These are phyloP conservation scores for Anthostomella pinea DNA, from an alignment of 2,329 filamentous ascomycete species.

Conservation along the genomic window DNA sequence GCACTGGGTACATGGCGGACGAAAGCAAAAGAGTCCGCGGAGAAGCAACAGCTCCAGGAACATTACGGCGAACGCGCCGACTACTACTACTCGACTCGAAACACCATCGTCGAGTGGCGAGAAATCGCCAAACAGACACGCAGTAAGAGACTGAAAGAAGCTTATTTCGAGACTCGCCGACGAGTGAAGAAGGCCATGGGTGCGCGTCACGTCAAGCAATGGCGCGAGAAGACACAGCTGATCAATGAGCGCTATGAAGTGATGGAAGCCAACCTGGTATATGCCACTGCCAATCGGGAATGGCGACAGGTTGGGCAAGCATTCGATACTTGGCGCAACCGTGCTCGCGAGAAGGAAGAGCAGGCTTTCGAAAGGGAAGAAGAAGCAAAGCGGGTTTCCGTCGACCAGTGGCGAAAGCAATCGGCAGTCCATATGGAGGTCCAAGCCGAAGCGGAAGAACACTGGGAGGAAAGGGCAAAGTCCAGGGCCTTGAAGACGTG, in stretches of 20 bases:
- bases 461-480: conserved; percentile 22
- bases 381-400: conserved; percentile 21
- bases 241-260: conserved; percentile 23
- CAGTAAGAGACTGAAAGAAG: conserved; percentile 30
- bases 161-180: conserved; percentile 32
- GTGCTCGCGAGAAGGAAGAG: conserved; percentile 21
- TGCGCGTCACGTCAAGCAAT: conserved; percentile 26
- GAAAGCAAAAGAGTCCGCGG: conserved; percentile 15
- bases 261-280: conserved; percentile 25
- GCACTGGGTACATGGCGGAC: conserved; percentile 27
- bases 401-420: conserved; percentile 26
- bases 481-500: conserved; percentile 28
- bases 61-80: conserved; percentile 26
- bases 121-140: conserved; percentile 26
- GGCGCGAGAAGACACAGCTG: conserved; percentile 27
- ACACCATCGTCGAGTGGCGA: conserved; percentile 25
- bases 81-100: conserved; percentile 29
- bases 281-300: conserved; percentile 23
- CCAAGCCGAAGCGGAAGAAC: conserved; percentile 20
- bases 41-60: conserved; percentile 22
- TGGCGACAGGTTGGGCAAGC: conserved; percentile 19
- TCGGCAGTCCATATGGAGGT: conserved; percentile 17
- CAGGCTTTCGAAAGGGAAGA: conserved; percentile 18
- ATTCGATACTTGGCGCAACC: conserved; percentile 27
- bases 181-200: conserved; percentile 34